phyloP scores from a whole-genome alignment of 345 rosid genomes.

The Euphorbia tirucalli region DNA sequence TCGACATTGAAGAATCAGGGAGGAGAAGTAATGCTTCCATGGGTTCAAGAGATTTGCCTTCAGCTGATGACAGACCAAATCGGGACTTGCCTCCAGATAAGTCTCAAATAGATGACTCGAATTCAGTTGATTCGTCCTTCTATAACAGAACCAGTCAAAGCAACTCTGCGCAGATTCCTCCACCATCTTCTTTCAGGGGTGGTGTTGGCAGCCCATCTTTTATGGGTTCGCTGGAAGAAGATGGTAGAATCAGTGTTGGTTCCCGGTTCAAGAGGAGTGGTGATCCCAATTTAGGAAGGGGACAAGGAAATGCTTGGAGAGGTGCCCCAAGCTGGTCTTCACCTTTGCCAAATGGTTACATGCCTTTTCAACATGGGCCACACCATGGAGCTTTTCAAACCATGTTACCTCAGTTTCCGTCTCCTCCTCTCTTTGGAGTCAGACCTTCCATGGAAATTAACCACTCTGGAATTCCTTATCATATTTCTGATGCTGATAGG shows the following conservation, averaged over 20 bases:
- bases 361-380: constrained; percentile 86
- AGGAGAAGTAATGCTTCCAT: constrained; percentile 51
- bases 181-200: constrained; percentile 58
- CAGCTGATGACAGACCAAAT: constrained; percentile 49
- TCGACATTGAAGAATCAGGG: constrained; percentile 70
- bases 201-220: constrained; percentile 64
- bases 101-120: constrained; percentile 53
- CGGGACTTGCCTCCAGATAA: constrained; percentile 55
- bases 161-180: constrained; percentile 53
- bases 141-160: constrained; percentile 52
- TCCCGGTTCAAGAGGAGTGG: constrained; percentile 62
- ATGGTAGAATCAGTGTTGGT: constrained; percentile 43
- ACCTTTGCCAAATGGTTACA: constrained; percentile 74
- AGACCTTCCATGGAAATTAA: constrained; percentile 82
- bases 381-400: constrained; percentile 75
- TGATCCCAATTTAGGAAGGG: constrained; percentile 70
- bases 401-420: constrained; percentile 73
- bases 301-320: constrained; percentile 87
- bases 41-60: constrained; percentile 54
- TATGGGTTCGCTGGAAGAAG: constrained; percentile 69
- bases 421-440: constrained; percentile 69
- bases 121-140: constrained; percentile 55
- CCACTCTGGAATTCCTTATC: constrained; percentile 78
- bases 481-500: constrained; percentile 77
- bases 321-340: constrained; percentile 80